Percentiles rank a stretch among this genome's conserved stretches.
Evolutionary conservation across 768 basidiomycete genomes (phyloP).

Genomic region (Tylopilus sp.): DNA sequence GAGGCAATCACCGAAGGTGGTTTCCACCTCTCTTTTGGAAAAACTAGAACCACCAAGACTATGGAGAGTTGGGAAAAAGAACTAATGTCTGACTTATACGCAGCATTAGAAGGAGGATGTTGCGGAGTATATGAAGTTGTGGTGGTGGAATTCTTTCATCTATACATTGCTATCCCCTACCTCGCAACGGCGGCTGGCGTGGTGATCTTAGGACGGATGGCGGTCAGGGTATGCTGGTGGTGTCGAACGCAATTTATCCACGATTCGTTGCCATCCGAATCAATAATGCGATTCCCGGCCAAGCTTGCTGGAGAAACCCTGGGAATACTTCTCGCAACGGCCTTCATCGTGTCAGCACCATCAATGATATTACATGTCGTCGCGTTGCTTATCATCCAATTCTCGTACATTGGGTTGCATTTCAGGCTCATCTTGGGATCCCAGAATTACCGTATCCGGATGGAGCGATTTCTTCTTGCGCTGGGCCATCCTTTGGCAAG

Average conservation of each 20-base stretch:
- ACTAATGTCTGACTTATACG: slow-evolving; percentile 7
- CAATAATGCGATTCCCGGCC: slow-evolving; percentile 7
- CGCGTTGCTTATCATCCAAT: slow-evolving; percentile 11
- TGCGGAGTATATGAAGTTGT: slow-evolving; percentile 14
- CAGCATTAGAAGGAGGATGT: slow-evolving; percentile 11
- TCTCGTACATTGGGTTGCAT: slow-evolving; percentile 16
- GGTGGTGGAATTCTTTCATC: slow-evolving; percentile 9
- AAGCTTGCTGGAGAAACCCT: slow-evolving; percentile 9
- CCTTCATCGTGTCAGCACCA: slow-evolving; percentile 1
- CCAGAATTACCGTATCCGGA: slow-evolving; percentile 17
- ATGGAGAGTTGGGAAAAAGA: slow-evolving; percentile 8
- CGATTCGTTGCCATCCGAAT: neutral
- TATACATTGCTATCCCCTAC: slow-evolving; percentile 1
- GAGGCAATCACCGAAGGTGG: slow-evolving; percentile 19
- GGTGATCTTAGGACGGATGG: slow-evolving; percentile 8
- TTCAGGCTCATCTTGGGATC: slow-evolving; percentile 13
- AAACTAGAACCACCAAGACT: neutral
- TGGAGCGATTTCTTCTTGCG: slow-evolving; percentile 5
- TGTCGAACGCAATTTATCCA: no score
- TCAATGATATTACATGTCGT: slow-evolving; percentile 7
- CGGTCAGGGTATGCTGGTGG: slow-evolving; percentile 7
- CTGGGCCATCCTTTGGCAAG: slow-evolving; percentile 7
- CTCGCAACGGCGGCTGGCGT: slow-evolving; percentile 3
- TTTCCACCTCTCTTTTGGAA: slow-evolving; percentile 16
- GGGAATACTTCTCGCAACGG: slow-evolving; percentile 5